These are phyloP conservation scores for Trematosphaeria pertusa DNA, from an alignment of 2,329 filamentous ascomycete genomes.

Conservation along the genomic window DNA sequence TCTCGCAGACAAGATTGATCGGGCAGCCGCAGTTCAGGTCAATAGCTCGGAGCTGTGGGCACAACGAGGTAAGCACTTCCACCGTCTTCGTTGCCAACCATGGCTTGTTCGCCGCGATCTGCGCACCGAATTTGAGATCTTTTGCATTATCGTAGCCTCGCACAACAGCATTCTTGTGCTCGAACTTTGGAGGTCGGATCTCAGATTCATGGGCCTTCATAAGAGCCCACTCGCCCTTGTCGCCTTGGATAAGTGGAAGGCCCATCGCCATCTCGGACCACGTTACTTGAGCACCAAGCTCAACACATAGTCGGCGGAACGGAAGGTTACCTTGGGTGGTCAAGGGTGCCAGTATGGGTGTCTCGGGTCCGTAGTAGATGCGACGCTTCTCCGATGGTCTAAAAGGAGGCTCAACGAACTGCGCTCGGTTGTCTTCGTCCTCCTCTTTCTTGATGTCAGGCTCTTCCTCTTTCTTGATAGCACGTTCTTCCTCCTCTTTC, in stretches of 20 bases:
- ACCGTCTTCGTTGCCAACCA: slow-evolving; percentile 90
- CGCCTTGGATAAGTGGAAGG: slow-evolving; percentile 85
- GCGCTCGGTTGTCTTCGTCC: slow-evolving; percentile 74
- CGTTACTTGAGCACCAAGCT: slow-evolving; percentile 88
- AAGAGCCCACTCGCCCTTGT: slow-evolving; percentile 92
- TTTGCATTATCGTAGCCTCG: slow-evolving; percentile 80
- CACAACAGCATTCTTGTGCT: slow-evolving; percentile 64
- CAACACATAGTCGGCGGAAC: slow-evolving; percentile 87
- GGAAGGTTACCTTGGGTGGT: slow-evolving; percentile 97
- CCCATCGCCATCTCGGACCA: slow-evolving; percentile 99
- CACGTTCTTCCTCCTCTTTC: slow-evolving; percentile 48
- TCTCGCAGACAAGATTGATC: slow-evolving; percentile 90
- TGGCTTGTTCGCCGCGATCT: slow-evolving; percentile 91
- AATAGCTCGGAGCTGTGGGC: slow-evolving; percentile 85
- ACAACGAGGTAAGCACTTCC: slow-evolving; percentile 76
- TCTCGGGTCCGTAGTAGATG: slow-evolving; percentile 93
- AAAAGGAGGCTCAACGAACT: slow-evolving; percentile 85
- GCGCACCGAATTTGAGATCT: slow-evolving; percentile 88
- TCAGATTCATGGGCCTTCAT: slow-evolving; percentile 92
- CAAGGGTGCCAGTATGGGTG: slow-evolving; percentile 88
- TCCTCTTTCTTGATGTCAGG: slow-evolving; percentile 36
- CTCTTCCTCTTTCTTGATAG: slow-evolving; percentile 26
- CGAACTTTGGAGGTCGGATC: slow-evolving; percentile 72
- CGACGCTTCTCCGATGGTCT: slow-evolving; percentile 91
- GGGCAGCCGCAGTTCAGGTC: slow-evolving; percentile 98